Base-by-base conservation (phyloP, 352 stramenopile genomes). In the Globisporangium emineosum region DNA sequence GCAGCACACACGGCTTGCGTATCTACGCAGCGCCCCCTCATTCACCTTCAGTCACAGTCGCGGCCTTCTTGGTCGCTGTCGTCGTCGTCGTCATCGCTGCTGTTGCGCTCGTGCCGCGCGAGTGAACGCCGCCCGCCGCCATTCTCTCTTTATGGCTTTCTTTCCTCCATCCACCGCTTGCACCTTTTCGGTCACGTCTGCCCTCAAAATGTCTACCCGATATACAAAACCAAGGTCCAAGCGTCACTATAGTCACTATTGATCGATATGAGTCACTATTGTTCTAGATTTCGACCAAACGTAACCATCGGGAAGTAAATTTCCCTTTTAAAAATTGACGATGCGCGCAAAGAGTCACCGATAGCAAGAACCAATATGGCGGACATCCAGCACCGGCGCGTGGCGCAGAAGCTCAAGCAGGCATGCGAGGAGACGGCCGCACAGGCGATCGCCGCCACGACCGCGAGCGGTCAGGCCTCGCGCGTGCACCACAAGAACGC, bases 401-500 rank as follows among this genome's bases (percentile, higher is more conserved):
- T 91, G 21, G 86, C 86, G 50, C 71, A 84, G 65, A 73, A 77
- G 56, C 81, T 94, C 21, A 91, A 92, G 70, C 69, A 85, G 64
- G 86, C 86, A 40, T 94, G 86, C 57, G 83, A 91, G 71, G 86
- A 94, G 71, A 91, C 86, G 3, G 86, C 86, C 32, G 71, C 63
- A n/a, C 83, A 94, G 68, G 86, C 86, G 42, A 89, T 94, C 55
- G 79, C 75, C 9, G 86, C 86, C 12, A 93, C 86, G 15, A 88
- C 69, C 0, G 77, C 71, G 27, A 88, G 77, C 6, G 86, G 86
- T 3, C 83, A 94, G 62, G 86, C 86, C 1, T 78, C 74, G 54
- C 81, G 75, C 40, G 79, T 94, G 59, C 85, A 94, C 67, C 83
- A 91, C 78, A 94, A 93, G 62, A 92, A 92, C 62, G 76, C 79